Evolutionary conservation across 2,329 filamentous ascomycete genomes (phyloP).

Genomic region (Diplodia corticola): DNA sequence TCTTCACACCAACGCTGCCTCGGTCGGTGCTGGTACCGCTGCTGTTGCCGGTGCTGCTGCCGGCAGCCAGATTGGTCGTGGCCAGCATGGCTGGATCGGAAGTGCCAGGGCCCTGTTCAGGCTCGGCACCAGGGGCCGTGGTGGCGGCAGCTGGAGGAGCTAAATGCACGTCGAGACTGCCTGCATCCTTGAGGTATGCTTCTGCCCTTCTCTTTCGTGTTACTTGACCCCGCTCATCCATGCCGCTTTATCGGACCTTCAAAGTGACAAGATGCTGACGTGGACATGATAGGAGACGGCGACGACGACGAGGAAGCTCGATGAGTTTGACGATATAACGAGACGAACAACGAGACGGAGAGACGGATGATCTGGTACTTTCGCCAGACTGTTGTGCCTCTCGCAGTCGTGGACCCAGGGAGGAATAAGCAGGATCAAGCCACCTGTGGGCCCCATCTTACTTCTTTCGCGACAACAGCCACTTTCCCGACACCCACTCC

Average conservation of each 20-base stretch:
- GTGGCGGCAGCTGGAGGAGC: conserved; percentile 11
- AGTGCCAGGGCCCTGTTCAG: conserved; percentile 16
- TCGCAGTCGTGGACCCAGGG: conserved; percentile 17
- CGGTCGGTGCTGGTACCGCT: conserved; percentile 3
- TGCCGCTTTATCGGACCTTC: neutral
- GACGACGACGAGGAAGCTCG: neutral
- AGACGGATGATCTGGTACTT: neutral
- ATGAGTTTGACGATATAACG: neutral
- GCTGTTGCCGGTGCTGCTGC: conserved; percentile 7
- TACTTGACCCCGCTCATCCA: neutral
- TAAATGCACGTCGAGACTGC: neutral
- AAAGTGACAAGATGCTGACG: neutral
- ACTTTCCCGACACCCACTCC: neutral
- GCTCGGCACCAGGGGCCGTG: conserved; percentile 20
- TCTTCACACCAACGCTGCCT: neutral
- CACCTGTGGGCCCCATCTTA: conserved; percentile 8
- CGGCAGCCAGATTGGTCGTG: neutral
- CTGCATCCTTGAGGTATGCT: neutral
- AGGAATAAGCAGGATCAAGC: neutral
- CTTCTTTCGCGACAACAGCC: conserved; percentile 11
- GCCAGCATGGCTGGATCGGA: conserved; percentile 15
- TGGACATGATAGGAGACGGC: neutral
- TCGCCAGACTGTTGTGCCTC: neutral
- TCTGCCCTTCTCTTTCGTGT: neutral
- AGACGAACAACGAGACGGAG: conserved; percentile 20